Evolutionary conservation across 78 protist genomes (phyloP), one percentile per base, ranked within the genome.

Genomic region (Dictyostelium brefeldianum): DNA sequence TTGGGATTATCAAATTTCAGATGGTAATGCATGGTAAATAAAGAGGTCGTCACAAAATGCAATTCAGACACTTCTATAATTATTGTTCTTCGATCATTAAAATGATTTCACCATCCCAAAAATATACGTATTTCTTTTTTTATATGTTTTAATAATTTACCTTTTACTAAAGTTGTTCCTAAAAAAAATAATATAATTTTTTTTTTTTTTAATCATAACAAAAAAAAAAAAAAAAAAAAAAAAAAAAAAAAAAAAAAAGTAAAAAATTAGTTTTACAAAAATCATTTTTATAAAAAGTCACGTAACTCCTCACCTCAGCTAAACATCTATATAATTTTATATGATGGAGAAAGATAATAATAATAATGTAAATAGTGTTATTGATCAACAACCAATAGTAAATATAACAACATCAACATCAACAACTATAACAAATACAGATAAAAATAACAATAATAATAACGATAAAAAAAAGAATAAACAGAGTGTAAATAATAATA

Each of bases 11-110:
- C 48, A 48, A 36, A 4, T 29, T 20, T 75, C 81, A 75, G 81
- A 50, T 75, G 81, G 81, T 75, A 47, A 25, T 75, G 81, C 81
- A 75, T 75, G 81, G 81, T 15, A 22, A 50, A 48, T 43, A 48
- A 71, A 10, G 41, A 31, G 25, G 14, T 75, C 81, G 12, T 75
- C 81, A 75, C 43, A 2, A 36, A 36, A 14, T 50, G 22, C 12
- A 8, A n/a, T 75, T 73, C 81, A 75, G 81, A 25, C 15, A 67
- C 75, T 67, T 67, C 75, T 50, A 50, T 50, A 75, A 75, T 22
- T 71, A 47, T 46, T 47, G n/a, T 17, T 73, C 20, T 74, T 74
- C 29, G 17, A 29, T 74, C 56, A 74, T 74, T 41, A 41, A 18
- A n/a, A 11, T 50, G 11, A 27, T 48, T 50, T n/a, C 51, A 75